phyloP scores from a whole-genome alignment of 1,139 yeast genomes.

The Debaryomyces coudertii region DNA sequence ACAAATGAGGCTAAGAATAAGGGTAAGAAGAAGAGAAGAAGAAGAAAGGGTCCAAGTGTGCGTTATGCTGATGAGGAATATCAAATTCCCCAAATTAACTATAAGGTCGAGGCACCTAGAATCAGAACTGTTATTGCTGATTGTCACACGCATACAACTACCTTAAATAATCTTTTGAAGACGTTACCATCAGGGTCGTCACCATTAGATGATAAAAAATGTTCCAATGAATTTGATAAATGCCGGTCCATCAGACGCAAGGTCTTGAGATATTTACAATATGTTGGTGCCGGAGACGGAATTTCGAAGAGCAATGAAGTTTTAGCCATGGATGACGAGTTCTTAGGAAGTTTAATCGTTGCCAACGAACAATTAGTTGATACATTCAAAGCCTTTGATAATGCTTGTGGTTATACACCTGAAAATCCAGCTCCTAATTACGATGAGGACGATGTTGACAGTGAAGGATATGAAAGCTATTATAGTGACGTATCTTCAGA shows the following conservation, averaged over 20 bases:
- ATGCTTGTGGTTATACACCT: conserved; percentile 39
- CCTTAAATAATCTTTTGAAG: conserved; percentile 66
- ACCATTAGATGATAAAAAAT: conserved; percentile 65
- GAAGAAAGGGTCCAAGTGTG: conserved; percentile 26
- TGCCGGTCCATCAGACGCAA: conserved; percentile 78
- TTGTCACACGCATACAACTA: conserved; percentile 73
- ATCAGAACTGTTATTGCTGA: conserved; percentile 73
- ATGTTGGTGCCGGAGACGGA: conserved; percentile 60
- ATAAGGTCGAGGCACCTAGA: conserved; percentile 72
- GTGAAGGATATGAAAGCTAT: conserved; percentile 42
- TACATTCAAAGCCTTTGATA: conserved; percentile 70
- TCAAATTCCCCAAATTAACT: conserved; percentile 68
- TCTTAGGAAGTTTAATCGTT: conserved; percentile 78
- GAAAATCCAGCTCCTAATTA: conserved; percentile 41
- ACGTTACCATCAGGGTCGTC: conserved; percentile 54
- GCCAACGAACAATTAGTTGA: conserved; percentile 88
- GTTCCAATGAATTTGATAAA: conserved; percentile 65
- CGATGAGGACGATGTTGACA: conserved; percentile 32
- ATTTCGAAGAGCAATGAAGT: conserved; percentile 32
- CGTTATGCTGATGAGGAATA: conserved; percentile 58
- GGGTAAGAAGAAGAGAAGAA: conserved; percentile 19
- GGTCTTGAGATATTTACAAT: conserved; percentile 78
- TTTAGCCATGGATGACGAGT: conserved; percentile 64
- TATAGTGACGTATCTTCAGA: conserved; percentile 46
- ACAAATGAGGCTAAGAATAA: conserved; percentile 9